Evolutionary conservation across 2,329 filamentous ascomycete species (phyloP), one percentile per base, ranked within the genome.

Genomic region (Aspergillus sojae): DNA sequence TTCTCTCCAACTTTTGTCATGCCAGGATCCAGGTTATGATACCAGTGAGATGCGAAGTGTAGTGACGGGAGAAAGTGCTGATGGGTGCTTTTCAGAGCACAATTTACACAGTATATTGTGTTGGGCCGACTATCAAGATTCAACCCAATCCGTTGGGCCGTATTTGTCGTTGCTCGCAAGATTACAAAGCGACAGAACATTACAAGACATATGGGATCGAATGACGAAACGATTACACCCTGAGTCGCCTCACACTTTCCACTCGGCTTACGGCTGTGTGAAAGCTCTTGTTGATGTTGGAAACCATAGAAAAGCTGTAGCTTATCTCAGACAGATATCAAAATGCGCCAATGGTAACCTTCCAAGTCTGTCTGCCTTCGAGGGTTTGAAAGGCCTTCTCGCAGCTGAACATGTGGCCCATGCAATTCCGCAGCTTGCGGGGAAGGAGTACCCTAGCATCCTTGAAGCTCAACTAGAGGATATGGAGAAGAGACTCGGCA

Each of bases 401-500:
- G 50, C 68, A 4, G 66, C 72, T 28, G 57, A 66, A 21, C 28
- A 71, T 45, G 55, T 75, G 9, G 52, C 66, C 2, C 62, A 68
- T 45, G 50, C 61, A 3, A 53, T 78, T 14, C 62, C 66, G n/a
- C 63, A 67, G 10, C 61, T 78, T 55, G 65, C 70, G 28, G 65
- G 66, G 23, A 63, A 65, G 28, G 68, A 75, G 21, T 71, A 70
- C 26, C 32, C 63, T 10, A 57, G 46, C 34, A 58, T 78, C n/a
- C 65, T 79, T 30, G 56, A 73, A 39, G 23, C 21, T 26, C 66
- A 73, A 43, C 61, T 78, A 7, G 16, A 58, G n/a, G 46, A 67
- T 16, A 69, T 79, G 58, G 77, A 79, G 57, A 62, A 53, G 23
- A 70, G 68, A 54, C 63, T 78, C n/a, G 76, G 76, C 6, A 58